Base-by-base conservation (phyloP, 192 early-diverging fungal species). In the Coemansia sp. region DNA sequence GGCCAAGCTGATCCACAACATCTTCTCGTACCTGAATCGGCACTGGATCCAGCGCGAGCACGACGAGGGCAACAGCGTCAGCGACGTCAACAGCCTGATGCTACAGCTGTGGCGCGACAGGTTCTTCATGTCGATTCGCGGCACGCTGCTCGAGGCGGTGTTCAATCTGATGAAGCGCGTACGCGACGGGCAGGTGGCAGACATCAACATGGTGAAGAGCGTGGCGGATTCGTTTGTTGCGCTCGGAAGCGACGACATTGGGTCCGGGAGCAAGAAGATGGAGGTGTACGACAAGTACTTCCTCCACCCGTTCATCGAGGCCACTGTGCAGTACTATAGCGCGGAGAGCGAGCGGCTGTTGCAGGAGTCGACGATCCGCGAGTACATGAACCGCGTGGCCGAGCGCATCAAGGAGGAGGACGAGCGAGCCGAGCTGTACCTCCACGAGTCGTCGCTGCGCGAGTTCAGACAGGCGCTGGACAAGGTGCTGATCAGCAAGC, bases 21-120 rank as follows among this genome's bases (percentile, higher is more conserved):
- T 97, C 56, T 98, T 98, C 69, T 84, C 85, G 13, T 99, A 99
- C 76, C 85, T 99, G 56, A 99, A 99, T 80, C 89, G 95, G 42
- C 92, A 95, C 76, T 99, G 97, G 97, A 92, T 98, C 49, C 95
- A 93, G 79, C 86, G 97, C 70, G 93, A 97, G 83, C 91, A 95
- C 59, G 95, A 97, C 44, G 97, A 99, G 67, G 92, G 94, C 37
- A 93, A 91, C 83, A 89, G 85, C 49, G 86, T 85, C 67, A 89
- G 96, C 26, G 95, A 98, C 63, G 90, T 99, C 44, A 94, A 95
- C 79, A 98, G 93, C 63, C 91, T 99, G 78, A 86, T 85, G 85
- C 64, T 81, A 39, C 68, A 72, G 38, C 68, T 76, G 59, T 98
- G 96, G 97, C 88, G 90, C 62, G 91, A 93, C 58, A 85, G 91